These are phyloP conservation scores for Pyrrhoderma lamaoense DNA, from an alignment of 1,284 basidiomycete genomes.

Conservation along the genomic window DNA sequence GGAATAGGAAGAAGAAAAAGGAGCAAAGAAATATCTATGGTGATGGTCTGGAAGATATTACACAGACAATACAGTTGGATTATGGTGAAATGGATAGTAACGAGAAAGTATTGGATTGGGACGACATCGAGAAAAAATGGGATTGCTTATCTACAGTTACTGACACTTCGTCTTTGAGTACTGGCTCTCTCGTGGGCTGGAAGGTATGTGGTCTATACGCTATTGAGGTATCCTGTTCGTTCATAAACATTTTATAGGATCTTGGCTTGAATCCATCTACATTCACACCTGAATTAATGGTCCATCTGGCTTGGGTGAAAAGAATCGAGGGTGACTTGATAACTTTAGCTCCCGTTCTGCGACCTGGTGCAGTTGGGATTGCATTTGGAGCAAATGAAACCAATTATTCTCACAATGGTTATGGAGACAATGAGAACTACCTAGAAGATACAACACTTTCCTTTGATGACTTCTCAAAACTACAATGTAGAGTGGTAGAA, in stretches of 20 bases:
- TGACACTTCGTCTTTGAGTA: conserved; percentile 27
- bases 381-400: conserved; percentile 8
- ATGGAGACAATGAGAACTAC: background rate
- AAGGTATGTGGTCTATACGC: conserved; percentile 32
- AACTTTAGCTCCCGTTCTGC: background rate
- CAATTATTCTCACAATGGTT: background rate
- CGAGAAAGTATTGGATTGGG: conserved; percentile 28
- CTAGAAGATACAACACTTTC: conserved; percentile 6
- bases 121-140: conserved; percentile 36
- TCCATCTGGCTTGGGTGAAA: conserved; percentile 35
- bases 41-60: conserved; percentile 1
- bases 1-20: conserved; percentile 26
- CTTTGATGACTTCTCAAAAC: conserved; percentile 1
- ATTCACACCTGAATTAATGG: conserved; percentile 44
- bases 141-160: conserved; percentile 29
- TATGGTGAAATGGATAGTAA: background rate
- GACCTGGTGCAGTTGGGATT: conserved; percentile 9
- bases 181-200: conserved; percentile 41
- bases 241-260: too few relatives aligned
- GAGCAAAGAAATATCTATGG: conserved; percentile 21
- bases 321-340: background rate
- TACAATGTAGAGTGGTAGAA: conserved; percentile 5
- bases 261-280: conserved; percentile 47
- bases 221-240: too few relatives aligned
- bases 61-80: background rate